Conservation (phyloP, 2,329 filamentous ascomycete genomes). For the Camillea tinctor region DNA sequence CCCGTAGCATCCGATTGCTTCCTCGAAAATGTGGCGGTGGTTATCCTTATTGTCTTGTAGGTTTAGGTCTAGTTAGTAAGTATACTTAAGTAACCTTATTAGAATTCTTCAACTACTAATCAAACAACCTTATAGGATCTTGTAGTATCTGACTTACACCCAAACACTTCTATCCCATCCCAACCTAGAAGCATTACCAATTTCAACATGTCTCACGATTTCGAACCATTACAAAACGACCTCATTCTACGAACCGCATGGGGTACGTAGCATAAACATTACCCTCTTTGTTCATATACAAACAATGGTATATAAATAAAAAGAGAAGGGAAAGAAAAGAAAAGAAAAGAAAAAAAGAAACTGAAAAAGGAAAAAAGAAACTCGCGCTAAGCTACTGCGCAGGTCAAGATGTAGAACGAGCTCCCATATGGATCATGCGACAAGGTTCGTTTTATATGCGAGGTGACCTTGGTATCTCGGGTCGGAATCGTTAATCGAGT, state of each 20-base stretch:
- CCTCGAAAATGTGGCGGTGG: background rate
- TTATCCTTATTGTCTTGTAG: background rate
- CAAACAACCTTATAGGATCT: no score
- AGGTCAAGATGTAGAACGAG: conserved; percentile 89
- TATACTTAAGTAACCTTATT: no score
- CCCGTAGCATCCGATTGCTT: conserved; percentile 1
- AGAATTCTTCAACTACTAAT: no score
- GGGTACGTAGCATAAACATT: conserved; percentile 55
- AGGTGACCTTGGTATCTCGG: background rate
- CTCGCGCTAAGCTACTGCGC: conserved; percentile 23
- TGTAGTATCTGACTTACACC: no score
- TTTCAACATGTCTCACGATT: conserved; percentile 63
- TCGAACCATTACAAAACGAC: conserved; percentile 88
- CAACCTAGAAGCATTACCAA: background rate
- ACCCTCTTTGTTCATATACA: background rate
- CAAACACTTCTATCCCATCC: no score
- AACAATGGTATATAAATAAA: no score
- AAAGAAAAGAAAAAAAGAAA: no score
- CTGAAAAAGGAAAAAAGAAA: background rate
- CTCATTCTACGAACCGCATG: conserved; percentile 84
- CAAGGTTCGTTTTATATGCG: conserved; percentile 65
- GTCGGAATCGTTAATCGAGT: conserved; percentile 4
- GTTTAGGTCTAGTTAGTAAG: no score
- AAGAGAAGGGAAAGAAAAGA: no score
- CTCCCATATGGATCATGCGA: conserved; percentile 99